Evolutionary conservation across 208 protist species (phyloP).

Genomic region (Trypanosomatidae sp.): DNA sequence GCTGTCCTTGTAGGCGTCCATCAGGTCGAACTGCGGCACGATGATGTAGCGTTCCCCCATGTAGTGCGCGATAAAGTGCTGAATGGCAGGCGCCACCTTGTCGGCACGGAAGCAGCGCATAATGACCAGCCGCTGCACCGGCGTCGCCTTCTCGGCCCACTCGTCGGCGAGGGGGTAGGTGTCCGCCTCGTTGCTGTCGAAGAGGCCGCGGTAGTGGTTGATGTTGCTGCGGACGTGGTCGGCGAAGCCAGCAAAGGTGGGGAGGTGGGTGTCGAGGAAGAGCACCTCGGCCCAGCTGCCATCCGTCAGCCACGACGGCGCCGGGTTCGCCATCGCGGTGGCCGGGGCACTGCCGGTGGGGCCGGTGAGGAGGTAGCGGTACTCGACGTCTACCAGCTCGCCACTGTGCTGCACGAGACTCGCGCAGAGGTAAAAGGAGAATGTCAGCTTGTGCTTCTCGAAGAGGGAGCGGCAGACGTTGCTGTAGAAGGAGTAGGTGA

Average conservation of each 20-base stretch:
- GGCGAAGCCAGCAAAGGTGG: slow-evolving; percentile 80
- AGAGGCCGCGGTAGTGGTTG: slow-evolving; percentile 89
- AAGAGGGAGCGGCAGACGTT: slow-evolving; percentile 99
- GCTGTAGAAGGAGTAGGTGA: slow-evolving; percentile 97
- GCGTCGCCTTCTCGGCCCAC: slow-evolving; percentile 76
- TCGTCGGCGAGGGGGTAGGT: slow-evolving; percentile 73
- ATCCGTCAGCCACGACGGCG: slow-evolving; percentile 92
- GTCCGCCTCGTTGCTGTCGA: slow-evolving; percentile 89
- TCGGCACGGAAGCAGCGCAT: slow-evolving; percentile 96
- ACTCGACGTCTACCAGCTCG: slow-evolving; percentile 88
- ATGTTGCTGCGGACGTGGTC: slow-evolving; percentile 81
- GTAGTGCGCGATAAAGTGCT: slow-evolving; percentile 91
- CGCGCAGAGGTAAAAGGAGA: slow-evolving; percentile 96
- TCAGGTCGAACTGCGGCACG: slow-evolving; percentile 95
- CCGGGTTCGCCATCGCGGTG: slow-evolving; percentile 76
- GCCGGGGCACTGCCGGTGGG: slow-evolving; percentile 58
- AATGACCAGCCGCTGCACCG: slow-evolving; percentile 94
- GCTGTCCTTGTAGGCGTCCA: slow-evolving; percentile 94
- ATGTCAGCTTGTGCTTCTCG: slow-evolving; percentile 98
- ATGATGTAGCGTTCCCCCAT: slow-evolving; percentile 95
- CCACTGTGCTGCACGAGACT: slow-evolving; percentile 82
- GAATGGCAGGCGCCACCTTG: slow-evolving; percentile 94
- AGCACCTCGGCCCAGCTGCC: slow-evolving; percentile 93
- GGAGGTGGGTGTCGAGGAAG: slow-evolving; percentile 79
- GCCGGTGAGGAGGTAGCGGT: slow-evolving; percentile 90